phyloP scores from a whole-genome alignment of 805 yeast genomes.

The Sugiyamaella smithiae region DNA sequence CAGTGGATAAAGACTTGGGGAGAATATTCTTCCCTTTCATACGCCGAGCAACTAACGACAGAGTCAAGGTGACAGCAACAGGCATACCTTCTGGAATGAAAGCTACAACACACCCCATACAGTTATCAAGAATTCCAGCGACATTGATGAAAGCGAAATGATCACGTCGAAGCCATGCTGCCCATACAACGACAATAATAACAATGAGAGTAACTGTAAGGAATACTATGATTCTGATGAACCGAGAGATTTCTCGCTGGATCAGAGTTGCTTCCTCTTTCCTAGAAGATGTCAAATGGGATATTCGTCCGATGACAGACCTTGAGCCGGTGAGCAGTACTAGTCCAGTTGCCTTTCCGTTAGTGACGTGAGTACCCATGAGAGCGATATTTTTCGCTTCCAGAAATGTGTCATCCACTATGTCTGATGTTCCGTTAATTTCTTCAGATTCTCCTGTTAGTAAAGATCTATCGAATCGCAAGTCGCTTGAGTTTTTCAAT shows the following conservation, averaged over 20 bases:
- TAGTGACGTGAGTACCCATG: conserved; percentile 46
- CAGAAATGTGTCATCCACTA: conserved; percentile 30
- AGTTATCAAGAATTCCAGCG: conserved; percentile 37
- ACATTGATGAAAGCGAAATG: conserved; percentile 44
- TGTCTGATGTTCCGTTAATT: conserved; percentile 19
- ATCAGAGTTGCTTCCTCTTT: conserved; percentile 38
- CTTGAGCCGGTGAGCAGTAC: conserved; percentile 45
- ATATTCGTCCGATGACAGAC: conserved; percentile 48
- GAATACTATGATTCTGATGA: conserved; percentile 28
- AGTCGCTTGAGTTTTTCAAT: conserved; percentile 36
- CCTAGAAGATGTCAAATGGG: conserved; percentile 41
- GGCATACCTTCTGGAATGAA: conserved; percentile 50
- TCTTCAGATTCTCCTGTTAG: conserved; percentile 51
- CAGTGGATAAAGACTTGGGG: conserved; percentile 46
- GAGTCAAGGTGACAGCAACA: conserved; percentile 50
- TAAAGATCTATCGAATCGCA: conserved; percentile 46
- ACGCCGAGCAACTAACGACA: conserved; percentile 46
- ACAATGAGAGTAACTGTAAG: conserved; percentile 12
- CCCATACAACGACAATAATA: conserved; percentile 39
- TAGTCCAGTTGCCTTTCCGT: conserved; percentile 45
- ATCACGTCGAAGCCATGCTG: conserved; percentile 39
- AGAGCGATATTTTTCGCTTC: conserved; percentile 45
- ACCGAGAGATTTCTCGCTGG: conserved; percentile 27
- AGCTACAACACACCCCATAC: conserved; percentile 46
- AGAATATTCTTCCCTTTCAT: conserved; percentile 47